Evolutionary conservation across 2,329 filamentous ascomycete genomes (phyloP), one percentile per base, ranked within the genome.

Genomic region (Rutstroemia sp.): DNA sequence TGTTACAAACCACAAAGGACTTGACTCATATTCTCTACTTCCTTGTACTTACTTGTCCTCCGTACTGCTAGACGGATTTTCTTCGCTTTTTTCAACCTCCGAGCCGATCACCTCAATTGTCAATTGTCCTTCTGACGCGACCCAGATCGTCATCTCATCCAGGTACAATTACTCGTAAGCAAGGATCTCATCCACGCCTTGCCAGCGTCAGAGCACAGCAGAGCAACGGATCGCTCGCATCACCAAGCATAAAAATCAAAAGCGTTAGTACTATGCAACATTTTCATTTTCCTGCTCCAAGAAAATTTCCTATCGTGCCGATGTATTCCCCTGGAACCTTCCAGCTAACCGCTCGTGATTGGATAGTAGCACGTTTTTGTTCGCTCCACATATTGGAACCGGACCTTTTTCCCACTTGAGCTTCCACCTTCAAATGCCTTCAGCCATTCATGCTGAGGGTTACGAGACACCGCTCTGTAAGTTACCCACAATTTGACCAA

Each of bases 401-500:
- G 30, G 1, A 10, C 21, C 21, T 21, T 46, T 46, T 46, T 46
- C 7, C 5, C 19, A 21, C 18, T 30, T 41, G 25, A 37, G 21
- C 34, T 18, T 37, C 34, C 39, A 12, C n/a, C 42, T 46, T 34
- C 27, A 55, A 54, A 56, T 56, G 54, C 54, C 54, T 52, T 56
- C 54, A 23, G 54, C 54, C 48, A 52, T 56, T 56, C 48, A 45
- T 52, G 54, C 49, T 45, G 49, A 45, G 27, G 14, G 18, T 30
- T 41, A 46, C 21, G 54, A 52, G 48, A 34, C 41, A 27, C 48
- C 51, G 42, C n/a, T 48, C 46, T 55, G 54, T 56, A 56, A 25
- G 54, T 14, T 41, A 52, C 8, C 54, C 48, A 56, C 54, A n/a
- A 3, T 39, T 27, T 52, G 12, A 38, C 37, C 41, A 21, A 47